phyloP scores from a whole-genome alignment of 2,329 filamentous ascomycete genomes.

The Beauveria sp. region DNA sequence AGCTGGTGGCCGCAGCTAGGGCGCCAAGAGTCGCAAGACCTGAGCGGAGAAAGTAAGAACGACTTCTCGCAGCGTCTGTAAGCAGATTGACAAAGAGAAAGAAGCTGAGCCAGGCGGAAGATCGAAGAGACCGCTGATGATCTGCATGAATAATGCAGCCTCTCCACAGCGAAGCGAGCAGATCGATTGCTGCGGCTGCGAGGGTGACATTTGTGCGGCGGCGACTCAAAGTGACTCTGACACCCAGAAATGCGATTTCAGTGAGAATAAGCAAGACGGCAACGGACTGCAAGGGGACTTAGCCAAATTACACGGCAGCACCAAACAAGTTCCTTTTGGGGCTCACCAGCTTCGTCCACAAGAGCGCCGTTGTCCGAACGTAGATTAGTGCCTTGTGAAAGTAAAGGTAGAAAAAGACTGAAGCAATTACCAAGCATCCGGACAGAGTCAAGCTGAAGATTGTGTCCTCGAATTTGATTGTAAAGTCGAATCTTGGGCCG shows the following conservation, averaged over 20 bases:
- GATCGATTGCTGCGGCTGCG: background rate
- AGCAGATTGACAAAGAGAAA: background rate
- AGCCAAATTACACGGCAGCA: background rate
- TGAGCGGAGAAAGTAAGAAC: background rate
- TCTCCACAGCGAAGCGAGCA: background rate
- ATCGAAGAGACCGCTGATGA: background rate
- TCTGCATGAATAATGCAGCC: background rate
- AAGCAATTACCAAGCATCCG: background rate
- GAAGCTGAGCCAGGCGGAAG: background rate
- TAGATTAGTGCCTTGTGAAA: background rate
- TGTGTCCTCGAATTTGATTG: background rate
- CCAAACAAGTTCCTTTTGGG: too few species aligned
- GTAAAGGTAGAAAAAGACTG: background rate
- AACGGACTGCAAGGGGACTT: background rate
- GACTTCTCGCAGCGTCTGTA: background rate
- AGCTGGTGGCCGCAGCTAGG: background rate
- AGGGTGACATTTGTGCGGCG: background rate
- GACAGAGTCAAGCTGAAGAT: background rate
- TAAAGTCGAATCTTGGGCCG: background rate
- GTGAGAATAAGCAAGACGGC: background rate
- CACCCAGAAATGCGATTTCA: background rate
- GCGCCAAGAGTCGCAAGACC: background rate
- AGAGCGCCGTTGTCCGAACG: background rate
- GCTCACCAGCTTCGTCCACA: background rate
- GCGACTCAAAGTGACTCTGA: background rate